Evolutionary conservation across 23 red algal genomes (phyloP).

Genomic region (Gracilaria gracilis): DNA sequence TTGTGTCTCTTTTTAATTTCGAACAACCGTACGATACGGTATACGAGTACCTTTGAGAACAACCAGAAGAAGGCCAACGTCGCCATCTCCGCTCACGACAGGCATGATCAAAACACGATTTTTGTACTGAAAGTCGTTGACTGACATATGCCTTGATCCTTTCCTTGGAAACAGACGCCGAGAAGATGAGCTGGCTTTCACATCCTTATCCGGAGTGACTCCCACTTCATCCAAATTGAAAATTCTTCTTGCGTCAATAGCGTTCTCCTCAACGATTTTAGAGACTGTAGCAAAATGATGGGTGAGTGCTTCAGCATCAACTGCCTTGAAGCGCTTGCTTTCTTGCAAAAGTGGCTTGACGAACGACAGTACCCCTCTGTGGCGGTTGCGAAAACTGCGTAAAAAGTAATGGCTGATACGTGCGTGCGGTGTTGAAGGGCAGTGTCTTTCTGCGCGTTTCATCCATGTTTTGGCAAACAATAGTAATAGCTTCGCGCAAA

Average conservation of each 20-base stretch:
- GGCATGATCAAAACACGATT: conserved; percentile 15
- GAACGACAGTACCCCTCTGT: not conserved
- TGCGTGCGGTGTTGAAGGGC: not conserved
- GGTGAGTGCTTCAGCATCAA: conserved; percentile 13
- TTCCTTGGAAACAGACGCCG: not conserved
- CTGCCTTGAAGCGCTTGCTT: conserved; percentile 16
- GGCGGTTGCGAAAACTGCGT: conserved; percentile 11
- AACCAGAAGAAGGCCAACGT: not conserved
- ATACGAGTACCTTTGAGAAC: conserved; percentile 45
- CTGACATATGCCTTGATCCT: not conserved
- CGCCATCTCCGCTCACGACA: conserved; percentile 14
- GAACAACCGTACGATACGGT: not conserved
- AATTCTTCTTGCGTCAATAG: conserved; percentile 9
- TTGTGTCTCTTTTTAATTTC: not conserved
- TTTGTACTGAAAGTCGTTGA: conserved; percentile 11
- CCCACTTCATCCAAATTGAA: conserved; percentile 57
- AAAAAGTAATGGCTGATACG: not conserved
- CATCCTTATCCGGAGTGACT: conserved; percentile 39
- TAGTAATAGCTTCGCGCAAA: conserved; percentile 5
- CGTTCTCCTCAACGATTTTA: conserved; percentile 25
- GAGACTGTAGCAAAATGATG: conserved; percentile 12
- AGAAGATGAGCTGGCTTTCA: not conserved
- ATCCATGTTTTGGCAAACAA: not conserved
- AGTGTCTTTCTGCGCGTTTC: not conserved
- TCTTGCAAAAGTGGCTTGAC: conserved; percentile 20